A percentile compares a stretch with the other conserved stretches of the same genome.
Evolutionary conservation across 1,284 basidiomycete genomes (phyloP).

Genomic region (Ustilago nuda): DNA sequence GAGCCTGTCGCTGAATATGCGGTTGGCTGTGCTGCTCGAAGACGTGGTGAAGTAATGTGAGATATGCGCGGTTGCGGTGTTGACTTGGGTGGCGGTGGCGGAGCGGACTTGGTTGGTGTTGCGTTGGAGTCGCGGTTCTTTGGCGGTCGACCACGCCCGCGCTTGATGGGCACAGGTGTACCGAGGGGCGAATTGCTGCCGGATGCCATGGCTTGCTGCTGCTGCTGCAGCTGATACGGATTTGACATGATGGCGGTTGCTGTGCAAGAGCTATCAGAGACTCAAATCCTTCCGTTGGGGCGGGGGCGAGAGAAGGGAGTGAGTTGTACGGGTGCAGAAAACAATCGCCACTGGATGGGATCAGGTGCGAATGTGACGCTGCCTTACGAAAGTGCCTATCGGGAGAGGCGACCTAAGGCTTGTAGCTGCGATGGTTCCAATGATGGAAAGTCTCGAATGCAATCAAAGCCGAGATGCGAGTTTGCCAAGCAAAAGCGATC

Average conservation of each 20-base stretch:
- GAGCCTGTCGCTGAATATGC: conserved; percentile 27
- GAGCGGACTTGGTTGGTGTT: conserved; percentile 14
- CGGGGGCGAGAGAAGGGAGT: too few relatives aligned
- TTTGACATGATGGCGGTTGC: conserved; percentile 32
- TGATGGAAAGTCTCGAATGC: not conserved
- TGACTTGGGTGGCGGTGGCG: conserved; percentile 34
- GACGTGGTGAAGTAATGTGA: conserved; percentile 44
- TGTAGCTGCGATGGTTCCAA: not conserved
- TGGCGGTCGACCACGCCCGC: conserved; percentile 49
- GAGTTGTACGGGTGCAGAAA: too few relatives aligned
- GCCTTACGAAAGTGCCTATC: too few relatives aligned
- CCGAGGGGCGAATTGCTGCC: conserved; percentile 48
- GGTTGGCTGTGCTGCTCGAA: conserved; percentile 24
- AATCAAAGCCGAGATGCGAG: not conserved
- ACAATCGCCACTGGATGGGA: too few relatives aligned
- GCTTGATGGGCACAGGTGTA: conserved; percentile 37
- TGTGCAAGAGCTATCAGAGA: too few relatives aligned
- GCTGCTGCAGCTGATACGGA: conserved; percentile 43
- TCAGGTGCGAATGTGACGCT: too few relatives aligned
- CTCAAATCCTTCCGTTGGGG: too few relatives aligned
- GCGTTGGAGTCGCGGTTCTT: conserved; percentile 49
- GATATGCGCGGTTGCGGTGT: conserved; percentile 47
- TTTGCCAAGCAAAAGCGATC: not conserved
- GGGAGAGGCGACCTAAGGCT: not conserved
- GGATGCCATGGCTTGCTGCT: conserved; percentile 45